Evolutionary conservation across 2,329 filamentous ascomycete genomes (phyloP), one percentile per base, ranked within the genome.

Genomic region (Diaporthe citrichinensis): DNA sequence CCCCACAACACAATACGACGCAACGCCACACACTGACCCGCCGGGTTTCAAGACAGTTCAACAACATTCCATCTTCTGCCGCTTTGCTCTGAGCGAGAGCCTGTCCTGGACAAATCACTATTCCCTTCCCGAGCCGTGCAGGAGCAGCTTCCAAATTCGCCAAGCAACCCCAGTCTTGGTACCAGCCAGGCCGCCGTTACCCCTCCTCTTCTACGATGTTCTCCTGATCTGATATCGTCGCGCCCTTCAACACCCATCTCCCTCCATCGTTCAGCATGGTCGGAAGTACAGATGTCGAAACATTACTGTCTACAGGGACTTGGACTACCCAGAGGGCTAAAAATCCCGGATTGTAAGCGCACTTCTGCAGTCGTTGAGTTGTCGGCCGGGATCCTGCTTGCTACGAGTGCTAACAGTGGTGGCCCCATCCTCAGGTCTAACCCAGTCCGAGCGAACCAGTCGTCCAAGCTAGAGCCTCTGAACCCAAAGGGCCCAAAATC

Each of bases 271-370:
- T 65, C 82, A 86, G 78, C 65, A 88, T 88, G 87, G 84, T 83
- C 74, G 85, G 86, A 74, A 81, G 82, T 73, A 79, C 85, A 72
- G 84, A 88, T 78, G 85, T 89, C 53, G 83, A 88, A 58, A 84
- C 84, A 77, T 81, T 89, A 76, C 84, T 90, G 51, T 82, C 86
- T 78, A 87, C 86, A 78, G 88, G 88, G 72, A 88, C 87, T 74
- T 90, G 88, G 80, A 87, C 84, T 77, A 88, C 87, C 44, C 85
- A 87, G 12, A 85, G 88, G 77, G 84, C 85, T 51, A 84, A 81
- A 77, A 84, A 81, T 72, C 82, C 84, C 53, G 79, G 79, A 67
- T 80, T 79, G 84, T 86, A 81, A 79, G 83, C 78, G 39, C 53
- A 34, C n/a, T n/a, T 20, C 41, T 51, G 15, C 20, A 61, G 5